Evolutionary conservation across 2,329 filamentous ascomycete species (phyloP).

Genomic region (Sporothrix dimorphospora): DNA sequence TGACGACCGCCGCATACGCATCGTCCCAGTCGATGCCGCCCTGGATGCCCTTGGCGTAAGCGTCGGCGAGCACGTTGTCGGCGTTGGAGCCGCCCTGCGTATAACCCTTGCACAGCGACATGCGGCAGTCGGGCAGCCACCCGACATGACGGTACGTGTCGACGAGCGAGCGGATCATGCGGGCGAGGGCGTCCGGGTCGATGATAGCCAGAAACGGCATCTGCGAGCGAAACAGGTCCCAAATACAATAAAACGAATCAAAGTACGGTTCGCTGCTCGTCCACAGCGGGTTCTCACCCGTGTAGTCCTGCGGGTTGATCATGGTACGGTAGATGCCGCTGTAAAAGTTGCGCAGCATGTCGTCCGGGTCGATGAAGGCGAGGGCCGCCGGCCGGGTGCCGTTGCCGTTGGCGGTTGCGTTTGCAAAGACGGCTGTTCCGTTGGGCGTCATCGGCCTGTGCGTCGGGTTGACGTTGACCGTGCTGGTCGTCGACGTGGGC

Average conservation of each 20-base stretch:
- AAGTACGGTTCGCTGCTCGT: slow-evolving; percentile 69
- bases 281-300: slow-evolving; percentile 72
- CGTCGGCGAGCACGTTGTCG: slow-evolving; percentile 69
- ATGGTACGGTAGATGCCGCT: slow-evolving; percentile 73
- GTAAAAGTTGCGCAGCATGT: slow-evolving; percentile 67
- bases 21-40: slow-evolving; percentile 66
- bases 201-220: slow-evolving; percentile 70
- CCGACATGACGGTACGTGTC: slow-evolving; percentile 72
- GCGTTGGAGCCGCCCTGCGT: slow-evolving; percentile 78
- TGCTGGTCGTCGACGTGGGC: not conserved
- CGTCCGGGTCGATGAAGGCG: slow-evolving; percentile 50
- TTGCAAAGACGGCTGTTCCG: not conserved
- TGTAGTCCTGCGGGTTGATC: slow-evolving; percentile 75
- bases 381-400: not conserved
- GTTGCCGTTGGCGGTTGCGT: not conserved
- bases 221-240: slow-evolving; percentile 72
- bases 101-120: slow-evolving; percentile 74
- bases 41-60: slow-evolving; percentile 66
- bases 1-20: slow-evolving; percentile 69
- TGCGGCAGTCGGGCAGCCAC: slow-evolving; percentile 74
- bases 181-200: slow-evolving; percentile 64
- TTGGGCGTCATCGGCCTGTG: not conserved
- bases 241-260: slow-evolving; percentile 77
- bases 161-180: slow-evolving; percentile 71
- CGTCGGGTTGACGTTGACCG: not conserved